These are phyloP conservation scores for Boletus bicolor DNA, from an alignment of 768 basidiomycete species.

Conservation along the genomic window DNA sequence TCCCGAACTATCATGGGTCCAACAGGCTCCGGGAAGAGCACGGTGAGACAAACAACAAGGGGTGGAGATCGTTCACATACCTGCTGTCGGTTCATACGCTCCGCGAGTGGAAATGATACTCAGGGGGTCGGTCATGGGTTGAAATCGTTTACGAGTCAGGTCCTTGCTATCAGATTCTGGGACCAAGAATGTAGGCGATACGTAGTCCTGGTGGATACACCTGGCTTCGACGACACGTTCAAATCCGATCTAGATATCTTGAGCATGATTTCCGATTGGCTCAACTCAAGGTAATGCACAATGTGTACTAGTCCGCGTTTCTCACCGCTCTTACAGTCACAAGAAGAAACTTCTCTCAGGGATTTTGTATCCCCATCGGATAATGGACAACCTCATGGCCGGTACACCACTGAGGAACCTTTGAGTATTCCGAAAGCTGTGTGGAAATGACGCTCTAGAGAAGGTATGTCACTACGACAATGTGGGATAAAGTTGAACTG, in stretches of 20 bases:
- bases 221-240: slow-evolving; percentile 20
- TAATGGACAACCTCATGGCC: slow-evolving; percentile 37
- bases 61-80: background rate
- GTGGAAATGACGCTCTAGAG: slow-evolving; percentile 27
- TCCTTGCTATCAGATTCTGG: slow-evolving; percentile 3
- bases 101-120: background rate
- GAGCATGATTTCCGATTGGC: background rate
- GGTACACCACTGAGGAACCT: slow-evolving; percentile 34
- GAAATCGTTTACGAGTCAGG: slow-evolving; percentile 7
- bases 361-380: slow-evolving; percentile 42
- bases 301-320: background rate
- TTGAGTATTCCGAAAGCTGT: slow-evolving; percentile 29
- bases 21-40: slow-evolving; percentile 8
- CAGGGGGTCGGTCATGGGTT: slow-evolving; percentile 6
- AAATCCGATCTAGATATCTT: slow-evolving; percentile 12
- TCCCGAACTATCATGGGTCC: slow-evolving; percentile 18
- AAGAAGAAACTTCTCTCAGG: slow-evolving; percentile 26
- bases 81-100: slow-evolving; percentile 8
- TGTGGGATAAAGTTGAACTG: slow-evolving; percentile 35
- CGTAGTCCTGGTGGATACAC: slow-evolving; percentile 23
- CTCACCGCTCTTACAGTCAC: slow-evolving; percentile 3
- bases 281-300: background rate
- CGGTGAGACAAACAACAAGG: background rate
- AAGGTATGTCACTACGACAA: slow-evolving; percentile 39
- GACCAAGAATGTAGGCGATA: background rate